Evolutionary conservation across 192 early-diverging fungal species (phyloP).

Genomic region (Kickxella alabastrina): DNA sequence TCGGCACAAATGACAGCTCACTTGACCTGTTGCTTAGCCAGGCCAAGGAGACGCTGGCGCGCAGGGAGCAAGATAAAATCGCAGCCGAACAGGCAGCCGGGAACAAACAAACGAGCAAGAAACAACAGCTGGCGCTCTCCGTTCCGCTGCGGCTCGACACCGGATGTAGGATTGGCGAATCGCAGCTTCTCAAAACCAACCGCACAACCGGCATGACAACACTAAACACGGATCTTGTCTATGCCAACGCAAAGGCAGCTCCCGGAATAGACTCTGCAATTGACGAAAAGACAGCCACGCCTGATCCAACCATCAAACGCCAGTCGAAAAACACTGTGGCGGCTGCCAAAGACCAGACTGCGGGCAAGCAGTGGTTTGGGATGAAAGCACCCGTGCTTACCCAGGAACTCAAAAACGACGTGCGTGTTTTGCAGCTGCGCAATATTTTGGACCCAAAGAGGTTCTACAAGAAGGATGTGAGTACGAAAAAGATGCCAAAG

Average conservation of each 20-base stretch:
- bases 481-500: constrained; percentile 65
- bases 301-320: constrained; percentile 40
- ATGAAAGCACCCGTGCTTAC: constrained; percentile 83
- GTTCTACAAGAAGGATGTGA: constrained; percentile 80
- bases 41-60: constrained; percentile 24
- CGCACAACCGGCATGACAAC: constrained; percentile 22
- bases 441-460: constrained; percentile 88
- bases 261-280: constrained; percentile 1
- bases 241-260: not conserved
- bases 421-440: constrained; percentile 81
- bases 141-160: constrained; percentile 30
- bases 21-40: constrained; percentile 37
- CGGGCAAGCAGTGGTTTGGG: constrained; percentile 77
- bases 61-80: constrained; percentile 1
- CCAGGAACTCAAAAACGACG: constrained; percentile 81
- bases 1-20: constrained; percentile 24
- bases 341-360: constrained; percentile 21
- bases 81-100: not conserved
- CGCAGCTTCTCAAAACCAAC: constrained; percentile 11
- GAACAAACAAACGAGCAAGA: not conserved
- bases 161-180: not conserved
- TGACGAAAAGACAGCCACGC: constrained; percentile 2
- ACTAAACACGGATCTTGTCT: constrained; percentile 11
- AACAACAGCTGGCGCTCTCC: constrained; percentile 7
- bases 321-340: constrained; percentile 12